Evolutionary conservation across 306 rosid genomes (phyloP).

Genomic region (Acacia acuminata): DNA sequence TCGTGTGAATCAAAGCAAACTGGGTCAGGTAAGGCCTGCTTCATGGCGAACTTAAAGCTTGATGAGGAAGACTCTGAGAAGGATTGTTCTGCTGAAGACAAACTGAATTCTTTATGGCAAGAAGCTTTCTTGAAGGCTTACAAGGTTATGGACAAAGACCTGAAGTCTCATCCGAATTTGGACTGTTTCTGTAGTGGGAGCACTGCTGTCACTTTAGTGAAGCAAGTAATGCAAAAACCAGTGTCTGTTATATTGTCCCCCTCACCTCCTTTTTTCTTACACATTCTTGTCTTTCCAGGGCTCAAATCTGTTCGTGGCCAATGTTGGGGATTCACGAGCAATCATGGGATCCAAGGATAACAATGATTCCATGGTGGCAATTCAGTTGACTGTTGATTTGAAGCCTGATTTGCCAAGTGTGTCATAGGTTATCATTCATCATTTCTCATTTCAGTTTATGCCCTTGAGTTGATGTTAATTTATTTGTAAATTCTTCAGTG

Average conservation of each 20-base stretch:
- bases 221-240: constrained; percentile 63
- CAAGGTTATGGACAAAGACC: constrained; percentile 93
- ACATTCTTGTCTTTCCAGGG: constrained; percentile 59
- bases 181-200: constrained; percentile 98
- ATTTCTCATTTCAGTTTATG: constrained; percentile 15
- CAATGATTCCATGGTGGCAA: constrained; percentile 65
- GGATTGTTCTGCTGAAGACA: constrained; percentile 60
- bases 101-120: constrained; percentile 65
- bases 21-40: constrained; percentile 54
- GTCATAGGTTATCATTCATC: constrained; percentile 29
- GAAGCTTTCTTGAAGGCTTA: constrained; percentile 88
- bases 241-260: constrained; percentile 5
- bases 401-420: constrained; percentile 96
- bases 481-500: constrained; percentile 42
- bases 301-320: constrained; percentile 77
- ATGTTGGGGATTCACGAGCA: constrained; percentile 94
- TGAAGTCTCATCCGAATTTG: constrained; percentile 86
- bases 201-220: constrained; percentile 82
- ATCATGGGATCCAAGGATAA: constrained; percentile 83
- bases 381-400: constrained; percentile 85
- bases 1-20: constrained; percentile 60
- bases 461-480: constrained; percentile 19
- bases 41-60: constrained; percentile 47
- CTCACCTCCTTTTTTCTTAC: constrained; percentile 32
- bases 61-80: constrained; percentile 64